Evolutionary conservation across 176 grass and related monocot species (phyloP).

Genomic region (Phragmites australis): DNA sequence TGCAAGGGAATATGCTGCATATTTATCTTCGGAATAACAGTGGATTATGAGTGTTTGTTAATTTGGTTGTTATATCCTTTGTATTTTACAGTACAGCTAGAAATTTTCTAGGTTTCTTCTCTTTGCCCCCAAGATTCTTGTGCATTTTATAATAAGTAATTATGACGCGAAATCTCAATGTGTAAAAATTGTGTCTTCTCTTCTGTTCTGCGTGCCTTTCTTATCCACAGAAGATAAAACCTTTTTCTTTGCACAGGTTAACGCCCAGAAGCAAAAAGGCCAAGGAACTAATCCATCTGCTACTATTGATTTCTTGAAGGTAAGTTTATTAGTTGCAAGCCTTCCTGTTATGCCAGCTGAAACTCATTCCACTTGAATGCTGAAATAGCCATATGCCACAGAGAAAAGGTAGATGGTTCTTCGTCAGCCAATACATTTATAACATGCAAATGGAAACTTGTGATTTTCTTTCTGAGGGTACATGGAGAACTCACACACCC

Average conservation of each 20-base stretch:
- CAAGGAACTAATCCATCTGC: constrained; percentile 40
- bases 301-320: constrained; percentile 80
- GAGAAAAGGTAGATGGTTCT: too few species aligned
- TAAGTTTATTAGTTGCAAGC: constrained; percentile 36
- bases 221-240: neutral
- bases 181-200: too few species aligned
- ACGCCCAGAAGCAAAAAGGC: constrained; percentile 84
- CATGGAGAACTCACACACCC: too few species aligned
- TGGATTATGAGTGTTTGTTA: neutral
- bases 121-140: neutral
- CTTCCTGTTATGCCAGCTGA: neutral
- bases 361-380: neutral
- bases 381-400: neutral
- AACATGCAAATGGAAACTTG: too few species aligned
- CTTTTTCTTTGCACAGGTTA: constrained; percentile 32
- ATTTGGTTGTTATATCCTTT: neutral
- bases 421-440: too few species aligned
- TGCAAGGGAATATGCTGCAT: neutral
- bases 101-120: neutral
- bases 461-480: too few species aligned
- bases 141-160: neutral
- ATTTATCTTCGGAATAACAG: neutral
- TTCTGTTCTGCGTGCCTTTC: neutral
- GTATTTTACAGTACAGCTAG: neutral
- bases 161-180: too few species aligned